Conservation (phyloP, 208 protist species). For the Trichomonas tenax region DNA sequence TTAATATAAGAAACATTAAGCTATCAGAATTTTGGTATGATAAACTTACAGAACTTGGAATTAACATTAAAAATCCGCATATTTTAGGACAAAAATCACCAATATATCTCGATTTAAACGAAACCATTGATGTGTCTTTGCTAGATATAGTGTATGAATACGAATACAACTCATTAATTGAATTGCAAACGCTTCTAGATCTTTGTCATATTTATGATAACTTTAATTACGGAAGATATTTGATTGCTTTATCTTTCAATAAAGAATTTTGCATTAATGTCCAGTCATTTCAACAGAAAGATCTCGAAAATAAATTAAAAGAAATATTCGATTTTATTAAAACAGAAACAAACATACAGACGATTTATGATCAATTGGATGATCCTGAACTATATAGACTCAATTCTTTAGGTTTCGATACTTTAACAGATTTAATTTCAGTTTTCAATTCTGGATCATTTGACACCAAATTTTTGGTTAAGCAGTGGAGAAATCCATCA, state of each 20-base stretch:
- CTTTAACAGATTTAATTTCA: background rate
- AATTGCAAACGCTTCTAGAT: background rate
- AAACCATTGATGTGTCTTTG: background rate
- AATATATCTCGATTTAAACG: background rate
- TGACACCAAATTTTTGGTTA: background rate
- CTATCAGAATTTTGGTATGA: background rate
- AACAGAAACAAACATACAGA: background rate
- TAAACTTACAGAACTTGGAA: background rate
- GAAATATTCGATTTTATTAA: background rate
- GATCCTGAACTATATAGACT: background rate
- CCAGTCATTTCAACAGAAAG: background rate
- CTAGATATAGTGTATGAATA: background rate
- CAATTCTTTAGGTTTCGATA: background rate
- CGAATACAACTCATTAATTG: background rate
- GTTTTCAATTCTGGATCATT: background rate
- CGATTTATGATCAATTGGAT: background rate
- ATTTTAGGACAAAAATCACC: background rate
- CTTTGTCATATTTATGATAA: background rate
- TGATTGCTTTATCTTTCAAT: background rate
- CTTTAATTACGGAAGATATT: background rate
- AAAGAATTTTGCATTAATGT: background rate
- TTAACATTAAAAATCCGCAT: background rate
- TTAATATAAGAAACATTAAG: background rate
- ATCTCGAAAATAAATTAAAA: background rate
- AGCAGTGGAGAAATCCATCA: background rate